Evolutionary conservation across 495 filamentous ascomycete genomes (phyloP).

Genomic region (Aspergillus sclerotiicarbonarius): DNA sequence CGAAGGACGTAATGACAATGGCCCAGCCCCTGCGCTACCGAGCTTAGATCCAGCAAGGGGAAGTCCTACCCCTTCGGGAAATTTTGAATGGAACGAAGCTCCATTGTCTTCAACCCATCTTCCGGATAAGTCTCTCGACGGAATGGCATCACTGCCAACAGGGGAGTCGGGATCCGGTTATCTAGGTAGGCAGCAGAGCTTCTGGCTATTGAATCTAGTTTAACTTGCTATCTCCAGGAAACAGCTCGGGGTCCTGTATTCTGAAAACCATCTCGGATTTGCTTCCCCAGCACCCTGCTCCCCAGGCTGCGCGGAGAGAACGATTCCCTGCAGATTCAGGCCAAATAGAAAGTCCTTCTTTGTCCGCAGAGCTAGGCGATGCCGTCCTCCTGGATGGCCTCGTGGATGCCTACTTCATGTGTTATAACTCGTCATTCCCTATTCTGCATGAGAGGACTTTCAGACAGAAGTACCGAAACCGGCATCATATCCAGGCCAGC

Average conservation of each 20-base stretch:
- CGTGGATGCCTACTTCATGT: conserved; percentile 25
- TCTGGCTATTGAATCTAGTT: not conserved
- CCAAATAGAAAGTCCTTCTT: conserved; percentile 1
- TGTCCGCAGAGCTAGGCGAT: conserved; percentile 5
- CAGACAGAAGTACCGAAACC: conserved; percentile 14
- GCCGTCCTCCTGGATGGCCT: conserved; percentile 13
- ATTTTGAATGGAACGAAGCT: conserved; percentile 24
- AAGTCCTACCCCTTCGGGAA: conserved; percentile 4
- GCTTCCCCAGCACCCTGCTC: conserved; percentile 5
- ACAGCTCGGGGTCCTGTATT: conserved; percentile 20
- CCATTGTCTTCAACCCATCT: conserved; percentile 6
- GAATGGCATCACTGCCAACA: conserved; percentile 25
- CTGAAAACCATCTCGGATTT: conserved; percentile 17
- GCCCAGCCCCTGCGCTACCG: not conserved
- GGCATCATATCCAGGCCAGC: conserved; percentile 11
- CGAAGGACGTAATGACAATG: not conserved
- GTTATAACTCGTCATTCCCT: conserved; percentile 21
- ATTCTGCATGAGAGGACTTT: conserved; percentile 27
- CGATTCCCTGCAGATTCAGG: not conserved
- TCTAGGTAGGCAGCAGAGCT: conserved; percentile 15
- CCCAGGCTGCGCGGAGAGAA: not conserved
- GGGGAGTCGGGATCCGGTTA: conserved; percentile 19
- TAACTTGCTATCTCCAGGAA: conserved; percentile 12
- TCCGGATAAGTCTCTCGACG: conserved; percentile 14
- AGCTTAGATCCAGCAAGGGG: not conserved